Conservation (phyloP, 2,329 filamentous ascomycete genomes). For the Lachnellula subtilissima region DNA sequence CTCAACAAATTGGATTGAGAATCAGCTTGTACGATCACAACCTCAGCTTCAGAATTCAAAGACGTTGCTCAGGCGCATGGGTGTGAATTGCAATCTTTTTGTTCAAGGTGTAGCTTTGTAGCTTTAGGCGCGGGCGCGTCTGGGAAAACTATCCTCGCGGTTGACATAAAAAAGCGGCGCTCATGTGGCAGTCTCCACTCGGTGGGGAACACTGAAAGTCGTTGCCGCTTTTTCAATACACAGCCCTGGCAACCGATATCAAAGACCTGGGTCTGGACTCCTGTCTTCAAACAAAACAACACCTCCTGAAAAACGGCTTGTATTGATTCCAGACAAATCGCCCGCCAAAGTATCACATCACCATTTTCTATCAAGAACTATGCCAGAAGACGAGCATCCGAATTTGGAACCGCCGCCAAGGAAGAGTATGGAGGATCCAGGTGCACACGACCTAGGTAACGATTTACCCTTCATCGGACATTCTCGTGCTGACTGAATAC, state of each 20-base stretch:
- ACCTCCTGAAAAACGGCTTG: too few relatives aligned
- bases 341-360: too few relatives aligned
- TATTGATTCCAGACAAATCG: too few relatives aligned
- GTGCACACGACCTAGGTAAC: constrained; percentile 56
- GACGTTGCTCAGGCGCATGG: constrained; percentile 15
- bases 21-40: constrained; percentile 12
- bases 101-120: constrained; percentile 10
- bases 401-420: constrained; percentile 38
- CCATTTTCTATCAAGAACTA: constrained; percentile 1
- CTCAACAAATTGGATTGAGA: neutral
- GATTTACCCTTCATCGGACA: constrained; percentile 1
- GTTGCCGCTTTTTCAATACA: too few relatives aligned
- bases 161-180: too few relatives aligned
- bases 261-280: too few relatives aligned
- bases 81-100: neutral
- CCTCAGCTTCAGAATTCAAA: constrained; percentile 1
- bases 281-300: too few relatives aligned
- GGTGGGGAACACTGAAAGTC: too few relatives aligned
- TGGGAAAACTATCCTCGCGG: neutral
- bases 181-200: too few relatives aligned
- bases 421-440: constrained; percentile 47
- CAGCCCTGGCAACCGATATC: too few relatives aligned
- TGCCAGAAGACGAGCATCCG: constrained; percentile 32
- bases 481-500: constrained; percentile 8
- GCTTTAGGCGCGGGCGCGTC: neutral